Base-by-base conservation (phyloP, 2,329 filamentous ascomycete genomes). In the Scortechinia acanthostroma region DNA sequence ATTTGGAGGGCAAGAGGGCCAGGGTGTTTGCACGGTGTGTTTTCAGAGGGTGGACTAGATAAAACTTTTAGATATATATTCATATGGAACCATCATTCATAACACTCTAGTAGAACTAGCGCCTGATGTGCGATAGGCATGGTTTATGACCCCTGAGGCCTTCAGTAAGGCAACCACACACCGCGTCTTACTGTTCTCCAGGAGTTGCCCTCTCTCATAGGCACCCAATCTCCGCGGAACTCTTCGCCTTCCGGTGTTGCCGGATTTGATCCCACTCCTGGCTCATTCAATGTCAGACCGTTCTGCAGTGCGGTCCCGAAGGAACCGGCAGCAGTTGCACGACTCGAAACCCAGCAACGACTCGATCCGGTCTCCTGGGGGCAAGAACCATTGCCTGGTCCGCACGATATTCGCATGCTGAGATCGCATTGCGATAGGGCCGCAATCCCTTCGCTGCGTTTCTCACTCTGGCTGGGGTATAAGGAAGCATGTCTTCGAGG, bases 1-100 rank as follows among this genome's bases (percentile, higher is more conserved):
- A 10, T 85, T 84, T 66, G 80, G 79, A 2, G 80, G 80, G 2
- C 69, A 73, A 56, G 74, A 76, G 44, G 80, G 80, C 2, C 75
- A 78, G 54, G 77, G 74, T 22, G 76, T 84, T 22, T 78, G 74
- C 51, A 81, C 76, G 47, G 62, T 83, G 19, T 77, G 76, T 52
- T 83, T 83, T 52, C 63, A 60, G 54, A 64, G 64, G 51, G 25
- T 30, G 10, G 25, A n/a, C n/a, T n/a, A n/a, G n/a, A n/a, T n/a
- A n/a, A n/a, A n/a, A n/a, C n/a, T n/a, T n/a, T n/a, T n/a, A n/a
- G n/a, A n/a, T n/a, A n/a, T n/a, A n/a, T n/a, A n/a, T n/a, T n/a
- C n/a, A n/a, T n/a, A n/a, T n/a, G n/a, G n/a, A n/a, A n/a, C n/a
- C n/a, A n/a, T n/a, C n/a, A n/a, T n/a, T n/a, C n/a, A n/a, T n/a